phyloP scores from a whole-genome alignment of 257 asterid species.

The Mitragyna speciosa region DNA sequence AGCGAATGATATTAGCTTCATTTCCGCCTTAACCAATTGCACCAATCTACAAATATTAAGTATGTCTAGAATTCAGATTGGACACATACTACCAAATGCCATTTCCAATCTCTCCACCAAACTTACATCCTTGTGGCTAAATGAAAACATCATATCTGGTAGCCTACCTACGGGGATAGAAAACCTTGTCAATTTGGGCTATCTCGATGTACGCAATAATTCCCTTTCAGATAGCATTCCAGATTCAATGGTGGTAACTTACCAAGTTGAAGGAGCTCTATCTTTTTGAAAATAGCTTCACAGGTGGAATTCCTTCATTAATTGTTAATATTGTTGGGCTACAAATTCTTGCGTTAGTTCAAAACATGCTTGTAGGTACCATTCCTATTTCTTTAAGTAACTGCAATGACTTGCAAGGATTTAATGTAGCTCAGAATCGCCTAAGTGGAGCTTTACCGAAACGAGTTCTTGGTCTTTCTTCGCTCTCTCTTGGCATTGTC shows the following conservation, averaged over 20 bases:
- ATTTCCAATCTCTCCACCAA: slow-evolving; percentile 35
- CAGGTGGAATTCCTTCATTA: slow-evolving; percentile 31
- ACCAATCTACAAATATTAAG: slow-evolving; percentile 22
- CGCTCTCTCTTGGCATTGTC: not conserved
- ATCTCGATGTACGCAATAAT: slow-evolving; percentile 26
- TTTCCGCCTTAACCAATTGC: slow-evolving; percentile 38
- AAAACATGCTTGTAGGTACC: slow-evolving; percentile 31
- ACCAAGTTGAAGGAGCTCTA: slow-evolving; percentile 15
- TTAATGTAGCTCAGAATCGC: not conserved
- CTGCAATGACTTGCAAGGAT: slow-evolving; percentile 16
- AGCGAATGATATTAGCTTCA: slow-evolving; percentile 26
- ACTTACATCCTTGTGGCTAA: slow-evolving; percentile 22
- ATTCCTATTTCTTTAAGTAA: slow-evolving; percentile 30
- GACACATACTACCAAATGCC: slow-evolving; percentile 31
- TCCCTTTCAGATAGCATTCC: slow-evolving; percentile 29
- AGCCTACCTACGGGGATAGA: slow-evolving; percentile 27
- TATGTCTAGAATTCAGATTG: slow-evolving; percentile 16
- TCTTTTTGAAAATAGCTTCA: slow-evolving; percentile 19
- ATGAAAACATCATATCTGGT: slow-evolving; percentile 34
- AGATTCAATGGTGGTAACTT: slow-evolving; percentile 30
- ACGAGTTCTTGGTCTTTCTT: slow-evolving; percentile 5
- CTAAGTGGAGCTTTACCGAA: slow-evolving; percentile 19
- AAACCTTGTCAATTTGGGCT: slow-evolving; percentile 20
- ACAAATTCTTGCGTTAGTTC: slow-evolving; percentile 13
- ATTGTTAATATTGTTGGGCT: slow-evolving; percentile 30